A percentile compares a stretch with the other conserved stretches of the same genome.
Conservation (phyloP, 495 filamentous ascomycete genomes). For the Hamigera avellanea region DNA sequence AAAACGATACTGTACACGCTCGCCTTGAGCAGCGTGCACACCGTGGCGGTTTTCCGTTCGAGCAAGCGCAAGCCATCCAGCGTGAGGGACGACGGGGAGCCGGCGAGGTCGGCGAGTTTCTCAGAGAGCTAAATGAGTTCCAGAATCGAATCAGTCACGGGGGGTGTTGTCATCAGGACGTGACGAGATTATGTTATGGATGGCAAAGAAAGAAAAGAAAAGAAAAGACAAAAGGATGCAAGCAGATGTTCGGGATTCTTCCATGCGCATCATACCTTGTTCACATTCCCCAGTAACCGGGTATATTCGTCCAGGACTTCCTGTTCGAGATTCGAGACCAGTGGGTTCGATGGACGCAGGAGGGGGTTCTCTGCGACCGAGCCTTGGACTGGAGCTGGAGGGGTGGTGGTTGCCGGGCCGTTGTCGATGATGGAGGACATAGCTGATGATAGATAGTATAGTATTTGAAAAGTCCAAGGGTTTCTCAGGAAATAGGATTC, state of each 20-base stretch:
- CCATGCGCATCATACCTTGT: too few species aligned
- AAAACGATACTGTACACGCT: slow-evolving; percentile 97
- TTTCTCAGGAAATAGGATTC: too few species aligned
- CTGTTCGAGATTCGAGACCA: slow-evolving; percentile 67
- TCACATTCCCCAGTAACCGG: slow-evolving; percentile 78
- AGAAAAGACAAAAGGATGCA: too few species aligned
- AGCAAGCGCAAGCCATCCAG: slow-evolving; percentile 71
- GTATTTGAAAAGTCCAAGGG: too few species aligned
- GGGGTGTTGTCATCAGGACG: too few species aligned
- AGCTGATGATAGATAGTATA: too few species aligned
- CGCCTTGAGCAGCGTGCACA: slow-evolving; percentile 91
- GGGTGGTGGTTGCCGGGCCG: slow-evolving; percentile 11
- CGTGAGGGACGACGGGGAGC: slow-evolving; percentile 21
- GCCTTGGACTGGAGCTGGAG: slow-evolving; percentile 9
- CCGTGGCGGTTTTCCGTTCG: slow-evolving; percentile 86
- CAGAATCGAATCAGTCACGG: neutral
- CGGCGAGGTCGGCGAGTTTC: slow-evolving; percentile 25
- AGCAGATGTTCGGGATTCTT: too few species aligned
- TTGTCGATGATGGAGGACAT: slow-evolving; percentile 2
- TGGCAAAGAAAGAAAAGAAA: too few species aligned
- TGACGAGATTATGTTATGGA: too few species aligned
- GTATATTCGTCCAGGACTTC: slow-evolving; percentile 92
- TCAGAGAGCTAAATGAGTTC: slow-evolving; percentile 20
- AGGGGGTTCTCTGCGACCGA: slow-evolving; percentile 24
- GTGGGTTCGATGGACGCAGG: slow-evolving; percentile 24